Evolutionary conservation across 2,329 filamentous ascomycete species (phyloP), one percentile per base, ranked within the genome.

Genomic region (Alternaria sp.): DNA sequence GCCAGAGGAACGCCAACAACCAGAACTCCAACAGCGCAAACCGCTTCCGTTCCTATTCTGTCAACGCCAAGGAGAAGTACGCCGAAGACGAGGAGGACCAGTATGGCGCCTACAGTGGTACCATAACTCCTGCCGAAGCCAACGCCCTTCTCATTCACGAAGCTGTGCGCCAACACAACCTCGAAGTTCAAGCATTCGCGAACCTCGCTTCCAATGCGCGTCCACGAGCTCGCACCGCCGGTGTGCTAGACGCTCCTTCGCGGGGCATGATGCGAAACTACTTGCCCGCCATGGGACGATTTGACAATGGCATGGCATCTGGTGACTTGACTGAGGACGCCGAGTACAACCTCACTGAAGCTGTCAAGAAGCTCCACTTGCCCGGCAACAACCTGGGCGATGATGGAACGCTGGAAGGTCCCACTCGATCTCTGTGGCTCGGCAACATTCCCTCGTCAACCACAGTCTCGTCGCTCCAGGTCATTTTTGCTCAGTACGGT

Each of bases 51-150:
- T 99, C 95, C 2, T 98, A 97, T 78, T 99, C 95, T 0, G 95
- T 99, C 65, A 99, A 99, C 78, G 96, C 96, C 55, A 97, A 96
- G 79, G 94, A 98, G 76, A 96, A 95, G 77, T 98, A 98, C 71
- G 93, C 91, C 2, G 92, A 96, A 69, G 93, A 96, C 51, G 90
- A 93, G 26, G 90, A 93, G 60, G 89, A 91, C 14, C 92, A 90
- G 60, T 88, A 87, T 71, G 83, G 84, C 42, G 80, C 81, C 51
- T 86, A 86, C 63, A 87, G 85, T 52, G 86, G 87, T 24, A 82
- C 83, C 3, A 75, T 88, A 62, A 88, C 86, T 1, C 86, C 87
- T 14, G 83, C 84, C 17, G 83, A 84, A 41, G 85, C 86, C 31
- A 85, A 84, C 51, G 85, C 86, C 44, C 80, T 86, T 45, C 84